Evolutionary conservation across 768 basidiomycete species (phyloP).

Genomic region (Phaffia australis): DNA sequence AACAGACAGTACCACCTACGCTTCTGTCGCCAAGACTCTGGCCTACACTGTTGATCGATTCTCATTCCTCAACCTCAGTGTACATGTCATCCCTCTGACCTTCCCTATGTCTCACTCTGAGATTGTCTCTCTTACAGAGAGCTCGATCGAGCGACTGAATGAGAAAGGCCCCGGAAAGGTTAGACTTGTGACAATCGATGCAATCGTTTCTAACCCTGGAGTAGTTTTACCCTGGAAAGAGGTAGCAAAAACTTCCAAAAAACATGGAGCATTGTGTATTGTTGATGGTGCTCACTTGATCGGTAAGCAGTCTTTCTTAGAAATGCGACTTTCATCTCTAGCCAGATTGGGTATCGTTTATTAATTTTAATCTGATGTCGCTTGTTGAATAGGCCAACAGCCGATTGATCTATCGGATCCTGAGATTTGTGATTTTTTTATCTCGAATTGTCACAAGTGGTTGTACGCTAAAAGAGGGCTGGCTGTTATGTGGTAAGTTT

Average conservation of each 20-base stretch:
- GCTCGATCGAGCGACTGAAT: neutral
- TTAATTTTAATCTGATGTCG: neutral
- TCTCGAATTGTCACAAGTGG: slow-evolving; percentile 25
- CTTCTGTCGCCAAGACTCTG: slow-evolving; percentile 46
- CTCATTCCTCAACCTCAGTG: slow-evolving; percentile 47
- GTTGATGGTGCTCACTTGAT: slow-evolving; percentile 72
- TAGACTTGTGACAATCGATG: slow-evolving; percentile 55
- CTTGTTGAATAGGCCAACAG: slow-evolving; percentile 10
- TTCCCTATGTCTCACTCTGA: slow-evolving; percentile 52
- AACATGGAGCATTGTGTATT: slow-evolving; percentile 55
- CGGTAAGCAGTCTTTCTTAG: slow-evolving; percentile 38
- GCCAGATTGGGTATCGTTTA: neutral
- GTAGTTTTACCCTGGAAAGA: slow-evolving; percentile 56
- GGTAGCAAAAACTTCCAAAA: slow-evolving; percentile 53
- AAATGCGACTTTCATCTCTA: neutral
- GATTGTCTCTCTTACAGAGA: slow-evolving; percentile 42
- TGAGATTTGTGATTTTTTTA: slow-evolving; percentile 10
- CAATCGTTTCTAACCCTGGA: slow-evolving; percentile 50
- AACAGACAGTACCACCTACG: slow-evolving; percentile 52
- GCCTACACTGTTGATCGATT: slow-evolving; percentile 47
- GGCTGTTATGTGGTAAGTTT: neutral
- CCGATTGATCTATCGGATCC: slow-evolving; percentile 21
- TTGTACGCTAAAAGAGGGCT: neutral
- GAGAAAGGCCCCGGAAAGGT: slow-evolving; percentile 41
- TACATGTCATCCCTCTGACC: slow-evolving; percentile 42